Percentiles rank a stretch among this genome's conserved stretches.
phyloP scores from a whole-genome alignment of 2,329 filamentous ascomycete genomes.

The Fusarium circinatum region DNA sequence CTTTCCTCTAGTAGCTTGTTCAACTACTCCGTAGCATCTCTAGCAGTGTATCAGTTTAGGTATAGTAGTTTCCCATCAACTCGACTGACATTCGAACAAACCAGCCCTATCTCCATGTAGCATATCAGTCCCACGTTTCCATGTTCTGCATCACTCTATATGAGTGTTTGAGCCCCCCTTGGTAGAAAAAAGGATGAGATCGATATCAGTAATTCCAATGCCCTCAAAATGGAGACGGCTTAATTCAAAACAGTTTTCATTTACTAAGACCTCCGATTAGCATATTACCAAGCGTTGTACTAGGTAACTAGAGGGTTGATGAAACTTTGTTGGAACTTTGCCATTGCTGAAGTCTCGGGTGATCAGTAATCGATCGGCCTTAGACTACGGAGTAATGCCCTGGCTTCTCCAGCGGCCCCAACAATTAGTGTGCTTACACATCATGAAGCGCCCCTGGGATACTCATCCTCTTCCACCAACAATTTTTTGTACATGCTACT shows the following conservation, averaged over 20 bases:
- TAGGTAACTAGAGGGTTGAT: background rate
- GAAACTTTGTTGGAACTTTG: background rate
- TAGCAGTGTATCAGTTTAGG: background rate
- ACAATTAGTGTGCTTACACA: background rate
- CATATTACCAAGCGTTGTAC: background rate
- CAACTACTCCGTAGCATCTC: background rate
- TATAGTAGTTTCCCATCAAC: background rate
- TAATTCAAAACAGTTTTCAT: background rate
- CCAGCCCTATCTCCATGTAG: background rate
- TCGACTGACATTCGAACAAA: background rate
- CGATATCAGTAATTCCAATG: conserved; percentile 13
- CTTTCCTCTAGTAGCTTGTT: background rate
- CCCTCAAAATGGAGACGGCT: background rate
- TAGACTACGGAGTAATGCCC: no score
- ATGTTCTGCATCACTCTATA: background rate
- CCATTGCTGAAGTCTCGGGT: background rate
- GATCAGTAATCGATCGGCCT: background rate
- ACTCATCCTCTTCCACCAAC: background rate
- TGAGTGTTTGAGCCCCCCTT: background rate
- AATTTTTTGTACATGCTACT: background rate
- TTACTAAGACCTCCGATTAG: conserved; percentile 4
- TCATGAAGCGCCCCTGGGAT: background rate
- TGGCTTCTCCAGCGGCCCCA: background rate
- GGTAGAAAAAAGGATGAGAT: background rate
- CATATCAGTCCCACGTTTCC: background rate